phyloP scores from a whole-genome alignment of 768 basidiomycete species.

The Brasilioporus rufonigricans region DNA sequence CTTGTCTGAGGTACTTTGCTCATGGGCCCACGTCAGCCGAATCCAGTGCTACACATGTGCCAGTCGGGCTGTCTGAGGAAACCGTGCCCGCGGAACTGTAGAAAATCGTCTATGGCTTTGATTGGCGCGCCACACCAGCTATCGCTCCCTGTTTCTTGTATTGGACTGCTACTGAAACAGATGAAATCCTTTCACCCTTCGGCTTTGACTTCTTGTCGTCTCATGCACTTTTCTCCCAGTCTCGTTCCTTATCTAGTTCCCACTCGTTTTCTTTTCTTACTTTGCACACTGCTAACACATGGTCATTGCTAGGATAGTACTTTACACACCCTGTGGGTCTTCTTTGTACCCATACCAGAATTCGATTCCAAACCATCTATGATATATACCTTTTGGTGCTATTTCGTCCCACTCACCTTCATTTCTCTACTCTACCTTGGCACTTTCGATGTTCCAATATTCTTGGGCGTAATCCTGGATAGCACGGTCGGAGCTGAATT shows the following conservation, averaged over 20 bases:
- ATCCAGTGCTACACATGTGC: neutral
- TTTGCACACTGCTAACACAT: conserved; percentile 11
- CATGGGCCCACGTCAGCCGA: neutral
- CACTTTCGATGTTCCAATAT: conserved; percentile 74
- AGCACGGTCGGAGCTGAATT: conserved; percentile 93
- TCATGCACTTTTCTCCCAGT: neutral
- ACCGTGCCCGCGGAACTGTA: neutral
- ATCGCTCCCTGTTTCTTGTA: neutral
- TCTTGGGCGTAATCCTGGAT: conserved; percentile 91
- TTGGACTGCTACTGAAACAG: neutral
- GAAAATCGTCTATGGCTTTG: neutral
- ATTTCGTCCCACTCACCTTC: neutral
- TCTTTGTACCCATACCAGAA: conserved; percentile 5
- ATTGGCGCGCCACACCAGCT: neutral
- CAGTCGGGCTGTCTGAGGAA: neutral
- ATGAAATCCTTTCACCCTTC: neutral
- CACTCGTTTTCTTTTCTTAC: conserved; percentile 10
- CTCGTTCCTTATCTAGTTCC: conserved; percentile 5
- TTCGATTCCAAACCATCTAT: conserved; percentile 9
- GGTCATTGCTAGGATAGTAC: conserved; percentile 12
- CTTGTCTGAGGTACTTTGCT: neutral
- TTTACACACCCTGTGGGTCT: conserved; percentile 5
- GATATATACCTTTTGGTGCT: neutral
- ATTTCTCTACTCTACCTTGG: conserved; percentile 27
- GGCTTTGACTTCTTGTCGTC: neutral